Conservation (phyloP, 257 asterid species). For the Fraxinus americana region DNA sequence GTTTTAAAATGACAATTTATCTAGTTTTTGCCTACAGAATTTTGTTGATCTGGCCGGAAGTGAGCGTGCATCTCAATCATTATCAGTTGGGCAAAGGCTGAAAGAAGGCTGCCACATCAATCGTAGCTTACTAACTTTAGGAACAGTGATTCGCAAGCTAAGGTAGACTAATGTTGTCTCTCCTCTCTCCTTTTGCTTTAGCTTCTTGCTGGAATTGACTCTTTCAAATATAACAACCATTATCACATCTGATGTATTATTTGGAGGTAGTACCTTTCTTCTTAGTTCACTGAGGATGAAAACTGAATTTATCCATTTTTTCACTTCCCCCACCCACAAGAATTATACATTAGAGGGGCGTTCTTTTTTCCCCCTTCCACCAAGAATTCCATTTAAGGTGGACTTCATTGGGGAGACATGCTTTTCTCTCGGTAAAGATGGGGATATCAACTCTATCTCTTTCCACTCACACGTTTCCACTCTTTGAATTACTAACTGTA, state of each 20-base stretch:
- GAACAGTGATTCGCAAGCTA: conserved; percentile 94
- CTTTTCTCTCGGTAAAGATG: not conserved
- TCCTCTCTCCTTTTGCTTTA: not conserved
- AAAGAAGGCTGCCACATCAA: conserved; percentile 99
- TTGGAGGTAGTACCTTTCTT: not conserved
- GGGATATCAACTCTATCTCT: not conserved
- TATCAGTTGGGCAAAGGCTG: conserved; percentile 93
- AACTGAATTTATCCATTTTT: not conserved
- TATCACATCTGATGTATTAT: not conserved
- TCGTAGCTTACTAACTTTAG: conserved; percentile 91
- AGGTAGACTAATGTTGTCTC: not conserved
- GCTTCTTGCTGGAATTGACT: not conserved
- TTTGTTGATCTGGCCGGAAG: conserved; percentile 99
- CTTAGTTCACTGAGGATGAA: not conserved
- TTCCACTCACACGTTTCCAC: not conserved
- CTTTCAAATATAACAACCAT: not conserved
- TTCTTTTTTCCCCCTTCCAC: not conserved
- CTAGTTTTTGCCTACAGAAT: conserved; percentile 60
- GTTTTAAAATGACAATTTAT: conserved; percentile 10
- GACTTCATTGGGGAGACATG: no score
- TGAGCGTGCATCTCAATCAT: conserved; percentile 97
- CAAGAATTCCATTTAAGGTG: no score
- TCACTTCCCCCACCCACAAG: not conserved
- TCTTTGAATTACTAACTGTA: not conserved
- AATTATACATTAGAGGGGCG: not conserved